phyloP scores from a whole-genome alignment of 1,284 basidiomycete species.

The Microbotryum violaceum region DNA sequence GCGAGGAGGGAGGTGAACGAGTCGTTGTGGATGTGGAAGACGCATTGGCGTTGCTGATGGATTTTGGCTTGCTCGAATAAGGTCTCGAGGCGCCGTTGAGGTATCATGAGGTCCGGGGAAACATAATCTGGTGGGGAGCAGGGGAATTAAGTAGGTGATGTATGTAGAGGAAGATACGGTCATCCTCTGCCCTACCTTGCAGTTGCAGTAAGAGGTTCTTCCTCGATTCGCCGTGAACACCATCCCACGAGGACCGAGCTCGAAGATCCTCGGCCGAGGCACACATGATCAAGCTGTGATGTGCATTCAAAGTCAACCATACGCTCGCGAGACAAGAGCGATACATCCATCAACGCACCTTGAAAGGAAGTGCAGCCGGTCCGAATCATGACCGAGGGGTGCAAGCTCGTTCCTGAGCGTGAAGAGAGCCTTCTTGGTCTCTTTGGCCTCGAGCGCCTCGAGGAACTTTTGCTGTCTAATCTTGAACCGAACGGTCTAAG shows the following conservation, averaged over 20 bases:
- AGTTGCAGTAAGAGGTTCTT: slow-evolving; percentile 65
- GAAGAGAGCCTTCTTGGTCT: slow-evolving; percentile 71
- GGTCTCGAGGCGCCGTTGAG: slow-evolving; percentile 73
- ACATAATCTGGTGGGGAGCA: slow-evolving; percentile 58
- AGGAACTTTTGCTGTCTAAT: slow-evolving; percentile 94
- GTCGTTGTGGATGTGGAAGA: slow-evolving; percentile 61
- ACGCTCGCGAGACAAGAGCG: slow-evolving; percentile 29
- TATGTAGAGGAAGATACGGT: too few species aligned
- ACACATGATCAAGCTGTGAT: slow-evolving; percentile 75
- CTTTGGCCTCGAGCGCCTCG: slow-evolving; percentile 77
- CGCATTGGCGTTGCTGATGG: slow-evolving; percentile 67
- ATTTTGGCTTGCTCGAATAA: slow-evolving; percentile 78
- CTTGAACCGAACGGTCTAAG: slow-evolving; percentile 67
- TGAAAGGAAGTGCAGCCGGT: slow-evolving; percentile 72
- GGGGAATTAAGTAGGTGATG: not conserved
- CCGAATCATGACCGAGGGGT: slow-evolving; percentile 63
- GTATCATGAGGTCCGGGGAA: slow-evolving; percentile 84
- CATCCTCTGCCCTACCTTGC: slow-evolving; percentile 53
- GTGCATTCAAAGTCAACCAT: slow-evolving; percentile 5
- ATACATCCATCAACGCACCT: slow-evolving; percentile 50
- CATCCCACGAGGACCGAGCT: slow-evolving; percentile 79
- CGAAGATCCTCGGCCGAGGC: slow-evolving; percentile 73
- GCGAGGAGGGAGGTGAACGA: slow-evolving; percentile 68
- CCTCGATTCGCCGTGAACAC: slow-evolving; percentile 70
- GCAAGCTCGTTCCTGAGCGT: slow-evolving; percentile 82